Percentiles rank a stretch among this genome's conserved stretches.
These are phyloP conservation scores for Elsinoe fawcettii DNA, from an alignment of 2,329 filamentous ascomycete species.

Conservation along the genomic window DNA sequence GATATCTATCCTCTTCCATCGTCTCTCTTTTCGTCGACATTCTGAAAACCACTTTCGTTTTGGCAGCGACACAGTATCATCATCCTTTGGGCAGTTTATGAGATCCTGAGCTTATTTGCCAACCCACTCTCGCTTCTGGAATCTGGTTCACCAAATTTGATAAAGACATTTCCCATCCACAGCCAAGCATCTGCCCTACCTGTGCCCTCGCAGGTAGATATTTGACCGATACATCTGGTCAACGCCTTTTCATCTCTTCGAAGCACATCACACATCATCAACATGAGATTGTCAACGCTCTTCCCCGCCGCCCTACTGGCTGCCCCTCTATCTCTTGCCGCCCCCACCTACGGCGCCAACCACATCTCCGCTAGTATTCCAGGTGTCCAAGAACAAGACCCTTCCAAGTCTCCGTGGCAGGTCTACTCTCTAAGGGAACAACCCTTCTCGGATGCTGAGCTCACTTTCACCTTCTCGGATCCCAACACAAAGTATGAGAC, in stretches of 20 bases:
- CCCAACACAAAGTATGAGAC: conserved; percentile 15
- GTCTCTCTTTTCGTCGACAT: background rate
- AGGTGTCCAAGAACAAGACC: background rate
- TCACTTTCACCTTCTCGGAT: conserved; percentile 13
- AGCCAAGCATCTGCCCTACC: conserved; percentile 5
- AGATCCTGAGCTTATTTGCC: background rate
- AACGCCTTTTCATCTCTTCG: conserved; percentile 11
- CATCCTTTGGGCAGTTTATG: too few relatives aligned
- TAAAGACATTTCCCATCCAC: background rate
- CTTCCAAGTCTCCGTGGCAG: conserved; percentile 8
- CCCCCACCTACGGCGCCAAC: conserved; percentile 1
- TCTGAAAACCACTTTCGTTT: conserved; percentile 6
- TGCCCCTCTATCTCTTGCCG: conserved; percentile 7
- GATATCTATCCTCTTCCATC: conserved; percentile 2
- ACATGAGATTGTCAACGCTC: conserved; percentile 6
- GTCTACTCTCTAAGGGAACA: conserved; percentile 14
- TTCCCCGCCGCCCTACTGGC: conserved; percentile 8
- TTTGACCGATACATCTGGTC: background rate
- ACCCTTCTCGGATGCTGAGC: conserved; percentile 10
- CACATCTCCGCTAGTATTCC: background rate
- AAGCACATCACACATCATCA: conserved; percentile 4
- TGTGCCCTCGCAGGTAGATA: background rate
- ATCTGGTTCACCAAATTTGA: background rate
- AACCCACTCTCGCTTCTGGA: background rate
- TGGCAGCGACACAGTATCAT: background rate